Evolutionary conservation across 495 filamentous ascomycete species (phyloP).

Genomic region (Podospora tetraspora): DNA sequence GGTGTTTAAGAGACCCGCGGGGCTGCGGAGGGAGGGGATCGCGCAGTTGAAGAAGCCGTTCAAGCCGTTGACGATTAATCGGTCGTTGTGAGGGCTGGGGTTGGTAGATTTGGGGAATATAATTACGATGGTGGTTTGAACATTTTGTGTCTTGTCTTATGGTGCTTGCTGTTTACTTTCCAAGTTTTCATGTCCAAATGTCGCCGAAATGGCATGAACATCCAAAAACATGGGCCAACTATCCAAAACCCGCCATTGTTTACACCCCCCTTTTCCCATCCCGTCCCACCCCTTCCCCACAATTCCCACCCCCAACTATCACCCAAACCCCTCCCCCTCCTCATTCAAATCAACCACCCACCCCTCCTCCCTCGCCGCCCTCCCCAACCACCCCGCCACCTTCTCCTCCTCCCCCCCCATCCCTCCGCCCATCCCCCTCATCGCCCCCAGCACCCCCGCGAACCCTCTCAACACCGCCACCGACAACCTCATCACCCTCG

Average conservation of each 20-base stretch:
- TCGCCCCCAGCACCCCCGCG: neutral
- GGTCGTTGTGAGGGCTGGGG: conserved; percentile 3
- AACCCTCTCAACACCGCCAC: neutral
- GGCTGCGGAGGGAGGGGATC: conserved; percentile 31
- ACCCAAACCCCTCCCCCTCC: neutral
- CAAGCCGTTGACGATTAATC: conserved; percentile 43
- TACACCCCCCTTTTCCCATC: neutral
- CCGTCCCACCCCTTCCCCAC: neutral
- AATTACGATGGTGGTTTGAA: neutral
- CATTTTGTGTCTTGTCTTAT: neutral
- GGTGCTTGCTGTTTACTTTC: neutral
- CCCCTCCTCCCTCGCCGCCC: neutral
- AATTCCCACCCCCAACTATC: neutral
- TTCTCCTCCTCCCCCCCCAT: neutral
- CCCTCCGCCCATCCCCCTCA: neutral
- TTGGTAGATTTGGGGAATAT: neutral
- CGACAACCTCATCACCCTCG: neutral
- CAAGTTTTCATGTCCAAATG: neutral
- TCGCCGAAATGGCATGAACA: neutral
- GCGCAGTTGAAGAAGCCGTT: conserved; percentile 41
- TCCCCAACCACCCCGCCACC: neutral
- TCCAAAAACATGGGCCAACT: neutral
- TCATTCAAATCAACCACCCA: neutral
- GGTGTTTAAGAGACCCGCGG: conserved; percentile 28
- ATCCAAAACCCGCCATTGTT: neutral